Base-by-base conservation (phyloP, 2,329 filamentous ascomycete genomes). In the Chaetomiaceae sp. region DNA sequence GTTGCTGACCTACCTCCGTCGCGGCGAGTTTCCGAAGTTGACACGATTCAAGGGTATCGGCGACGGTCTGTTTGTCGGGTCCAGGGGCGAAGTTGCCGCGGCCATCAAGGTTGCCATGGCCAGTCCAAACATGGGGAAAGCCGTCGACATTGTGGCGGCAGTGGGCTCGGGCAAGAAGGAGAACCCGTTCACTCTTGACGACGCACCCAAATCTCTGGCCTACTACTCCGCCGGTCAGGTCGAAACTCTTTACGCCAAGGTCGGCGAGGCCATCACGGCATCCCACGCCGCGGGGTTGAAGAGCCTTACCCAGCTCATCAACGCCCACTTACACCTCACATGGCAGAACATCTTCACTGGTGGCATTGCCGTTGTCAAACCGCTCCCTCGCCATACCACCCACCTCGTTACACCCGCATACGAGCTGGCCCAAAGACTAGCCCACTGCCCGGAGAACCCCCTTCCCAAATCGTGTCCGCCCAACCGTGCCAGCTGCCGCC, bases 281-380 rank as follows among this genome's bases (percentile, higher is more conserved):
- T 74, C 77, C 50, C 78, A 78, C 13, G 78, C 80, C 27, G 74
- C 77, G 41, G 89, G 86, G 2, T 74, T 92, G 21, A 71, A 72
- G 49, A 75, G 79, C 46, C 80, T 97, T 30, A 86, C 86, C 54
- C 74, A 80, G 41, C 78, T 97, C 54, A 88, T 96, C 66, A 91
- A 88, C 64, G 80, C 85, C 2, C 94, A 97, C 68, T 77, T 97
- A 4, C 91, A 96, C 66, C 79, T 79, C 49, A 87, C 84, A 10
- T 97, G 94, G 82, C 90, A 95, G 65, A 88, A 86, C 61, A 77
- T 77, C 20, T 95, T 94, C 68, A 74, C 81, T 1, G 77, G 80
- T 34, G 92, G 94, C 27, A 86, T 97, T 53, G 81, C 85, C 5
- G 83, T 96, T 3, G 74, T 95, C 38, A 91, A 95, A 67, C 90